These are phyloP conservation scores for Anthostomella pinea DNA, from an alignment of 2,329 filamentous ascomycete species.

Conservation along the genomic window DNA sequence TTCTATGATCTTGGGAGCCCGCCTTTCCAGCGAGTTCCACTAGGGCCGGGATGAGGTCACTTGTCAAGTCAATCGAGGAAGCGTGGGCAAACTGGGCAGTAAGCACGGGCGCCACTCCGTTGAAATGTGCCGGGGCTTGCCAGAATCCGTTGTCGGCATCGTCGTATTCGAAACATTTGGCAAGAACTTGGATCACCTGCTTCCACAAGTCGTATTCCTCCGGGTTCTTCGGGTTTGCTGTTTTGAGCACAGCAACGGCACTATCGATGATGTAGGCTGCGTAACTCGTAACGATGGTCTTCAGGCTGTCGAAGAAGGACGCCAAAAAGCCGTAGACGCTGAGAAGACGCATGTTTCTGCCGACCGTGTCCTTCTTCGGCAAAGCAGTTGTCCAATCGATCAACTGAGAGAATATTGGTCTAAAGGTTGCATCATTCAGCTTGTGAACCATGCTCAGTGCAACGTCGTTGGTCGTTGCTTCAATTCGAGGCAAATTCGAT, in stretches of 20 bases:
- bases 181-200: slow-evolving; percentile 67
- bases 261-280: slow-evolving; percentile 80
- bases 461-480: slow-evolving; percentile 64
- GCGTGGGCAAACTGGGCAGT: slow-evolving; percentile 62
- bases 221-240: slow-evolving; percentile 41
- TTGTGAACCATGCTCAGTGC: slow-evolving; percentile 92
- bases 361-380: slow-evolving; percentile 58
- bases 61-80: slow-evolving; percentile 37
- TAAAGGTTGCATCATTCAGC: slow-evolving; percentile 89
- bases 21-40: slow-evolving; percentile 77
- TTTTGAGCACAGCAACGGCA: slow-evolving; percentile 60
- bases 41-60: slow-evolving; percentile 68
- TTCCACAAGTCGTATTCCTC: slow-evolving; percentile 62
- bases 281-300: slow-evolving; percentile 93
- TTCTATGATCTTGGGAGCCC: slow-evolving; percentile 85
- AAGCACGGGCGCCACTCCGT: slow-evolving; percentile 66
- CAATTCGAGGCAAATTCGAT: slow-evolving; percentile 56
- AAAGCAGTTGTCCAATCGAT: slow-evolving; percentile 73
- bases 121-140: slow-evolving; percentile 87
- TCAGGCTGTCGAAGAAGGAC: slow-evolving; percentile 78
- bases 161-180: slow-evolving; percentile 79
- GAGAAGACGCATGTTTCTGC: slow-evolving; percentile 61
- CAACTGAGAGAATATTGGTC: slow-evolving; percentile 84
- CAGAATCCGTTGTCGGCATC: slow-evolving; percentile 96
- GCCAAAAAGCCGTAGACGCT: slow-evolving; percentile 80